These are phyloP conservation scores for Diaporthe helianthi DNA, from an alignment of 2,329 filamentous ascomycete species.

Conservation along the genomic window DNA sequence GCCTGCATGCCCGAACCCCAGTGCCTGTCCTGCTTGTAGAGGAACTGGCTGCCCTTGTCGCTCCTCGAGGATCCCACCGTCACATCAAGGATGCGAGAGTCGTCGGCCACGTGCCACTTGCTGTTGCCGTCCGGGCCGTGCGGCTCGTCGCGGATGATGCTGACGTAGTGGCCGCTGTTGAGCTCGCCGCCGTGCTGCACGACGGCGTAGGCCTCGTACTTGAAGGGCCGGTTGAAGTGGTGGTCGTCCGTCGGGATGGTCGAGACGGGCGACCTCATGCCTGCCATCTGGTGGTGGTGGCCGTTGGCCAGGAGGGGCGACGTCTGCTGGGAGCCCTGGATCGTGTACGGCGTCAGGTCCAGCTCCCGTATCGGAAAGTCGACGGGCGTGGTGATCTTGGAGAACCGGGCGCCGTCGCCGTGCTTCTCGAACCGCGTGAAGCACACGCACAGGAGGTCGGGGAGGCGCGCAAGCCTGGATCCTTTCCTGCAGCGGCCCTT, in stretches of 20 bases:
- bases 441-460: conserved; percentile 78
- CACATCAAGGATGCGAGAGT: conserved; percentile 50
- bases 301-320: conserved; percentile 20
- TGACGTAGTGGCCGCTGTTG: conserved; percentile 81
- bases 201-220: conserved; percentile 87
- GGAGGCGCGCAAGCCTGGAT: conserved; percentile 78
- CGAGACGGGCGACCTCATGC: conserved; percentile 35
- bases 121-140: conserved; percentile 43
- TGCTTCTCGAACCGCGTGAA: conserved; percentile 66
- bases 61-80: conserved; percentile 48
- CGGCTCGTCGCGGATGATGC: conserved; percentile 66
- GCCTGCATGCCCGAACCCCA: conserved; percentile 47
- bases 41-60: conserved; percentile 46
- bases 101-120: conserved; percentile 59
- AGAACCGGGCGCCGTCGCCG: conserved; percentile 40
- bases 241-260: conserved; percentile 45
- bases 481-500: conserved; percentile 73
- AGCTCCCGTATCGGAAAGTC: conserved; percentile 79
- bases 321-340: conserved; percentile 44
- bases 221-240: conserved; percentile 63
- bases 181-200: conserved; percentile 77
- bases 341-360: conserved; percentile 56
- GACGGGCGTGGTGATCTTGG: conserved; percentile 75
- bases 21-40: conserved; percentile 45
- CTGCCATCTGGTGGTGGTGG: conserved; percentile 12